These are phyloP conservation scores for Solanum clarkiae DNA, from an alignment of 257 asterid species.

Conservation along the genomic window DNA sequence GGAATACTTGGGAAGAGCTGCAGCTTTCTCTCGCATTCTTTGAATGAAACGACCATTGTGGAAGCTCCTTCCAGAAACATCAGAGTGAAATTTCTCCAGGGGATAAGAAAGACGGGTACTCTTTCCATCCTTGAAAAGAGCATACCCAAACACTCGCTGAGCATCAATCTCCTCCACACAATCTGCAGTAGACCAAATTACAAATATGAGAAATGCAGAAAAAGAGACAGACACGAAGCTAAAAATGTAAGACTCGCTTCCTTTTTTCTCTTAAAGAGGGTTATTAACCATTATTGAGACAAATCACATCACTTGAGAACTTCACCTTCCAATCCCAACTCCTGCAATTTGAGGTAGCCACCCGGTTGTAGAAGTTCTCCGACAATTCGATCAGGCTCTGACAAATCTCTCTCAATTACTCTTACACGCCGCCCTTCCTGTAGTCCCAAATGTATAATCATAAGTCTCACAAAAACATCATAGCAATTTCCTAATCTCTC, in stretches of 20 bases:
- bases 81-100: slow-evolving; percentile 66
- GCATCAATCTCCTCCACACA: slow-evolving; percentile 87
- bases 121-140: slow-evolving; percentile 86
- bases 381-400: slow-evolving; percentile 85
- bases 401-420: slow-evolving; percentile 81
- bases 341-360: slow-evolving; percentile 79
- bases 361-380: slow-evolving; percentile 96
- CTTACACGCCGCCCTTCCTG: slow-evolving; percentile 77
- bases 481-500: too few relatives aligned
- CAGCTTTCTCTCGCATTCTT: slow-evolving; percentile 81
- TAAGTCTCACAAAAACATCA: background rate
- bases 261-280: background rate
- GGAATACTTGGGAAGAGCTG: slow-evolving; percentile 70
- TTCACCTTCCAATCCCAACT: slow-evolving; percentile 75
- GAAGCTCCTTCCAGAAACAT: slow-evolving; percentile 89
- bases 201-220: background rate
- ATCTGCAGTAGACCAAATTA: slow-evolving; percentile 20
- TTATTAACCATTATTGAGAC: background rate
- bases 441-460: background rate
- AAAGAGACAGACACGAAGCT: background rate
- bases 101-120: slow-evolving; percentile 75
- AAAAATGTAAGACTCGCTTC: background rate
- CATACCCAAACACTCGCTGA: slow-evolving; percentile 85
- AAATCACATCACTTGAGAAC: background rate
- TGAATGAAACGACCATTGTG: slow-evolving; percentile 88